A percentile compares a stretch with the other conserved stretches of the same genome.
Conservation (phyloP, 306 rosid species). For the Medicago arabica region DNA sequence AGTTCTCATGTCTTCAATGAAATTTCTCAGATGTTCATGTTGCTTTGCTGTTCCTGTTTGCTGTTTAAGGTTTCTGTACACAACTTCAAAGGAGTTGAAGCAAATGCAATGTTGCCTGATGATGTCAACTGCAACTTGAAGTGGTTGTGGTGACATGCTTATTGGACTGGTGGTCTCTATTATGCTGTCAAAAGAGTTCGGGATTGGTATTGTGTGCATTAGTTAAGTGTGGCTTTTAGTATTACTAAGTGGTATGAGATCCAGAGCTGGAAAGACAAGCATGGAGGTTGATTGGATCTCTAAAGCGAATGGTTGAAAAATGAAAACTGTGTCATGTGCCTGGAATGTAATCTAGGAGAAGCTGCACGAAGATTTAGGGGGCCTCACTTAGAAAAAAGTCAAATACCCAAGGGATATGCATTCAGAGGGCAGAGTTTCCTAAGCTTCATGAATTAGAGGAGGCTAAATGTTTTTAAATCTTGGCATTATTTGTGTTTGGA, state of each 20-base stretch:
- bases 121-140: not conserved
- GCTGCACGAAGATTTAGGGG: not conserved
- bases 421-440: not conserved
- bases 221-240: not conserved
- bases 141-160: not conserved
- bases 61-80: not conserved
- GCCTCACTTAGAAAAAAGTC: not conserved
- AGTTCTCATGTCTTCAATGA: too few species aligned
- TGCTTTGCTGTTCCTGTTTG: too few species aligned
- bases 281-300: not conserved
- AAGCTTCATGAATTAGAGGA: not conserved
- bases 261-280: too few species aligned
- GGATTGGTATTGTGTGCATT: not conserved
- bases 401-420: not conserved
- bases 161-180: not conserved
- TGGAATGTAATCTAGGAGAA: conserved; percentile 1
- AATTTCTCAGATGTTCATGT: too few species aligned
- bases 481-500: not conserved
- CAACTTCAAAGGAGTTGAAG: conserved; percentile 1
- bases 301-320: conserved; percentile 4
- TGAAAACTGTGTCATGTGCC: conserved; percentile 22
- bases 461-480: not conserved
- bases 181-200: not conserved
- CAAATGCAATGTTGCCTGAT: not conserved
- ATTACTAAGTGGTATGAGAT: too few species aligned